These are phyloP conservation scores for Pseudomonodictys pantanalensis DNA, from an alignment of 495 filamentous ascomycete species.

Conservation along the genomic window DNA sequence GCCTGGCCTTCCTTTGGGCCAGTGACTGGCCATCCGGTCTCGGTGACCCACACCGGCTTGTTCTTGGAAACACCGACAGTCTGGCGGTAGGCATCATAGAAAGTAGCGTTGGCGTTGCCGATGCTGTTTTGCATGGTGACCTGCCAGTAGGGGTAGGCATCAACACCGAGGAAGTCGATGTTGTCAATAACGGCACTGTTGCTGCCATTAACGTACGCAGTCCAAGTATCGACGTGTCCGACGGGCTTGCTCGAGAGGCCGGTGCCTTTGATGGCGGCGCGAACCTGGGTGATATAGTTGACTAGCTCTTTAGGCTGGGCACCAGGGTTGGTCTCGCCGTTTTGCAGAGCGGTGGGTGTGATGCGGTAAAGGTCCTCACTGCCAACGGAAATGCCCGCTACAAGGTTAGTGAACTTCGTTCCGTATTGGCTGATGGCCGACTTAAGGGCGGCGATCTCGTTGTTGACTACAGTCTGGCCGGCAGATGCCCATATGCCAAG, in stretches of 20 bases:
- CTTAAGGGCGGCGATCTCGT: slow-evolving; percentile 67
- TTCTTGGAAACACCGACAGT: slow-evolving; percentile 57
- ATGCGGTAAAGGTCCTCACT: slow-evolving; percentile 87
- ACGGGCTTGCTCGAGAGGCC: slow-evolving; percentile 54
- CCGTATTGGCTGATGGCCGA: slow-evolving; percentile 63
- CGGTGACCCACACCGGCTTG: slow-evolving; percentile 83
- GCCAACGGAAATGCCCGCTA: slow-evolving; percentile 86
- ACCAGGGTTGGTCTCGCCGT: slow-evolving; percentile 53
- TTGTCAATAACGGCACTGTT: slow-evolving; percentile 69
- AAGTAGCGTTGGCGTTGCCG: slow-evolving; percentile 56
- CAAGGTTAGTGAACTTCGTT: slow-evolving; percentile 55
- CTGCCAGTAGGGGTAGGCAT: slow-evolving; percentile 64
- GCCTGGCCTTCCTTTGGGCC: slow-evolving; percentile 61
- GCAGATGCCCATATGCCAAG: slow-evolving; percentile 77
- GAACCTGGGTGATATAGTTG: slow-evolving; percentile 64
- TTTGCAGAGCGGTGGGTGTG: slow-evolving; percentile 55
- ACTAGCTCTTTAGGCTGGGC: slow-evolving; percentile 57
- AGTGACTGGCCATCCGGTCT: slow-evolving; percentile 82
- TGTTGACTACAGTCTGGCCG: slow-evolving; percentile 58
- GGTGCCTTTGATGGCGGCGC: slow-evolving; percentile 58
- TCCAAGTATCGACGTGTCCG: slow-evolving; percentile 94
- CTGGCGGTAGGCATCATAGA: slow-evolving; percentile 57
- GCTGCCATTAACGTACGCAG: slow-evolving; percentile 70
- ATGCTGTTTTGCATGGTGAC: slow-evolving; percentile 65
- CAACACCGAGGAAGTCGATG: slow-evolving; percentile 74